Evolutionary conservation across 202 grass and related monocot genomes (phyloP).

Genomic region (Schoenoplectus triqueter): DNA sequence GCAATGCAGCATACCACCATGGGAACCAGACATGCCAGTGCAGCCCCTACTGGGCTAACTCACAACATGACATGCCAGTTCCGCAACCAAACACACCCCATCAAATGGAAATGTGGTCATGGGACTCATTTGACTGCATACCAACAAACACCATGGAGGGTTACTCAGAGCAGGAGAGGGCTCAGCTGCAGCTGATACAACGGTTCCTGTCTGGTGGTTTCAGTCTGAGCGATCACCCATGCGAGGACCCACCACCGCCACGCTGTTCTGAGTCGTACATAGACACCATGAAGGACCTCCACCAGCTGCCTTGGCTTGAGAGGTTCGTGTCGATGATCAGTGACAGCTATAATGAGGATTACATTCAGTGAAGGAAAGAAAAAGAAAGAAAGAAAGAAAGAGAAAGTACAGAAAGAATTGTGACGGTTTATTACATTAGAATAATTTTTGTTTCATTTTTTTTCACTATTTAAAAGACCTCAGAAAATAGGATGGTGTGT

Average conservation of each 20-base stretch:
- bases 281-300: conserved; percentile 96
- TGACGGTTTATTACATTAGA: conserved; percentile 31
- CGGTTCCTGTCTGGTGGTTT: conserved; percentile 84
- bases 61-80: conserved; percentile 24
- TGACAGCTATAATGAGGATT: conserved; percentile 93
- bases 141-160: conserved; percentile 59
- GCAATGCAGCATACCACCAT: conserved; percentile 63
- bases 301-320: conserved; percentile 98
- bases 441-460: background rate
- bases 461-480: background rate
- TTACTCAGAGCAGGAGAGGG: conserved; percentile 95
- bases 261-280: conserved; percentile 70
- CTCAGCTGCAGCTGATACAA: conserved; percentile 86
- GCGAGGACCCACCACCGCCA: conserved; percentile 9
- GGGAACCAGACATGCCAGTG: conserved; percentile 91
- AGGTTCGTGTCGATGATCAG: conserved; percentile 99
- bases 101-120: conserved; percentile 78
- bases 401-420: conserved; percentile 32
- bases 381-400: conserved; percentile 37
- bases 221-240: conserved; percentile 72
- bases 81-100: conserved; percentile 40
- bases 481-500: conserved; percentile 7
- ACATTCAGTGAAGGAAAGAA: conserved; percentile 80
- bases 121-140: conserved; percentile 89
- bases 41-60: conserved; percentile 63